Evolutionary conservation across 306 rosid genomes (phyloP).

Genomic region (Citrullus mucosospermus): DNA sequence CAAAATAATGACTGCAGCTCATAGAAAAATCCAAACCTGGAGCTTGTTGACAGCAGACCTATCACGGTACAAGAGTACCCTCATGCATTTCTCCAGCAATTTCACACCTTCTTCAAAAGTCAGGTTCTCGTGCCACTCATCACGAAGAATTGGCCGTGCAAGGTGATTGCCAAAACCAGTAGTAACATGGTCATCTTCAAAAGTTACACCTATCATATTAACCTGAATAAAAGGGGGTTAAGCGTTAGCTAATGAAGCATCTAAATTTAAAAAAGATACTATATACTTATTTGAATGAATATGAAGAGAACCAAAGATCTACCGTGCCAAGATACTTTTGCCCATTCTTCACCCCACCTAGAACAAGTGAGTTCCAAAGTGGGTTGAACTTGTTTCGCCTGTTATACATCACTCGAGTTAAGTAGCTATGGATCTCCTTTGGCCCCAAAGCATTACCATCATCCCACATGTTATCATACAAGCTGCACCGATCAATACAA

Average conservation of each 20-base stretch:
- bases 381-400: slow-evolving; percentile 55
- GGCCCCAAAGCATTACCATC: slow-evolving; percentile 61
- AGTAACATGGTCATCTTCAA: slow-evolving; percentile 81
- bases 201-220: slow-evolving; percentile 83
- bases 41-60: slow-evolving; percentile 76
- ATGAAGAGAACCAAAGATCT: slow-evolving; percentile 10
- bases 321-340: slow-evolving; percentile 68
- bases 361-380: slow-evolving; percentile 48
- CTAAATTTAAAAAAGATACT: neutral
- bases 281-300: neutral
- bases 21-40: slow-evolving; percentile 42
- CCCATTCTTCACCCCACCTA: slow-evolving; percentile 49
- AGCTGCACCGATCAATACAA: slow-evolving; percentile 30
- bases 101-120: slow-evolving; percentile 83
- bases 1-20: neutral
- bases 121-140: slow-evolving; percentile 85
- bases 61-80: slow-evolving; percentile 89
- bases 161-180: slow-evolving; percentile 98
- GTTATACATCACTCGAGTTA: slow-evolving; percentile 52
- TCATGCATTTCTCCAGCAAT: slow-evolving; percentile 93
- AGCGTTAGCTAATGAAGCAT: slow-evolving; percentile 1
- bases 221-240: slow-evolving; percentile 36
- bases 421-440: slow-evolving; percentile 49
- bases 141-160: slow-evolving; percentile 95
- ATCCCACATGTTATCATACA: slow-evolving; percentile 78